A percentile compares a stretch with the other conserved stretches of the same genome.
These are phyloP conservation scores for Xylaria scruposa DNA, from an alignment of 495 filamentous ascomycete genomes.

Conservation along the genomic window DNA sequence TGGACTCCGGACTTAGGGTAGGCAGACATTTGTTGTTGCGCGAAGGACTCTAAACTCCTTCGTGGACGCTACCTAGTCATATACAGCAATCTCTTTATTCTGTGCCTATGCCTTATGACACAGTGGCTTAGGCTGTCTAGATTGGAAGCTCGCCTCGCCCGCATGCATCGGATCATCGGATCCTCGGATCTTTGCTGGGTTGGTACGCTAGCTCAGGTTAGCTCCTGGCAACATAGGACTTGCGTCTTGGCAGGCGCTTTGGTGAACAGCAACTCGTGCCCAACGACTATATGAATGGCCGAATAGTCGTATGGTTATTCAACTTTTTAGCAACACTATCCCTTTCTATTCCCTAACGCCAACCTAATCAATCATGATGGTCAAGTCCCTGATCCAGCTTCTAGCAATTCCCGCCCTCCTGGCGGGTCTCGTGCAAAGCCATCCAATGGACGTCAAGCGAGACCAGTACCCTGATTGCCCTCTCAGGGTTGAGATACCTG, in stretches of 20 bases:
- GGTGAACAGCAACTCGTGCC: neutral
- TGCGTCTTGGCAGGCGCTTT: neutral
- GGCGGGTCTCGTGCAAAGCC: neutral
- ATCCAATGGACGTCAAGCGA: neutral
- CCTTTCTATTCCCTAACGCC: neutral
- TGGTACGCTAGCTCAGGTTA: neutral
- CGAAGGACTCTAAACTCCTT: too few species aligned
- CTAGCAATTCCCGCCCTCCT: neutral
- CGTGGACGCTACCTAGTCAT: too few species aligned
- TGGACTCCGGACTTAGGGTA: too few species aligned
- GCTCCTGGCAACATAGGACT: neutral
- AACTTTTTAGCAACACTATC: neutral
- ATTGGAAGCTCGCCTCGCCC: neutral
- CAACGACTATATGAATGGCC: neutral
- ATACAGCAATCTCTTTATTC: too few species aligned
- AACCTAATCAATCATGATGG: neutral
- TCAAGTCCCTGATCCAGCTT: neutral
- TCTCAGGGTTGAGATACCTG: neutral
- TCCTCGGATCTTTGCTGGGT: neutral
- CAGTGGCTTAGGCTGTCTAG: neutral
- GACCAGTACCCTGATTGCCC: neutral
- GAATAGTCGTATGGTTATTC: neutral
- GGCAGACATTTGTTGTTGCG: too few species aligned
- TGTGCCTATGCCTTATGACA: too few species aligned
- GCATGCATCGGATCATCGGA: neutral